Conservation (phyloP, 352 stramenopile genomes). For the Plasmopara halstedii region DNA sequence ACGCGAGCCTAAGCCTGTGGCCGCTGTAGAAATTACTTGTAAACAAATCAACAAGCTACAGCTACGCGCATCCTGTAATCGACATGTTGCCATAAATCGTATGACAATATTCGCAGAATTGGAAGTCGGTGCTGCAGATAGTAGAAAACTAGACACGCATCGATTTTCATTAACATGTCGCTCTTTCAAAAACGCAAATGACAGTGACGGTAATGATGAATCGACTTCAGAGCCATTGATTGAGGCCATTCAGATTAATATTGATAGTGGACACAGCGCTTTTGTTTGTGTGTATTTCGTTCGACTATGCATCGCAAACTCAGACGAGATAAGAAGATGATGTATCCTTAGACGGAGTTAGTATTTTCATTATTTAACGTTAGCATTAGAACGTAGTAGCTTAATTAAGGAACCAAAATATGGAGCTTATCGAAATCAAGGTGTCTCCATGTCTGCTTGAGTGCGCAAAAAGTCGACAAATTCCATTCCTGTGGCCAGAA, state of each 20-base stretch:
- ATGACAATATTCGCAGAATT: conserved; percentile 27
- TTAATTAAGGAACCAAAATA: not conserved
- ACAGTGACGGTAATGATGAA: conserved; percentile 5
- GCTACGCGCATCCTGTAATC: conserved; percentile 33
- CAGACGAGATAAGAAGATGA: conserved; percentile 12
- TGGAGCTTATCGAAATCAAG: conserved; percentile 6
- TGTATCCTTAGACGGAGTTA: not conserved
- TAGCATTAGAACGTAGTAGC: not conserved
- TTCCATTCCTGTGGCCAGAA: conserved; percentile 46
- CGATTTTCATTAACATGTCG: conserved; percentile 24
- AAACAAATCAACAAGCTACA: conserved; percentile 53
- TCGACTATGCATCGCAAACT: conserved; percentile 23
- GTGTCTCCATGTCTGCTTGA: conserved; percentile 18
- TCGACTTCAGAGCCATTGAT: conserved; percentile 2
- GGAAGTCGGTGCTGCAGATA: conserved; percentile 31
- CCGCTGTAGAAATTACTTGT: conserved; percentile 60
- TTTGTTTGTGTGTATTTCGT: conserved; percentile 69
- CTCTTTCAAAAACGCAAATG: conserved; percentile 9
- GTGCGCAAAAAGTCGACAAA: conserved; percentile 63
- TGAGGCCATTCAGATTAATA: conserved; percentile 58
- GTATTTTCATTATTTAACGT: not conserved
- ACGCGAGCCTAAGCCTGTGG: conserved; percentile 47
- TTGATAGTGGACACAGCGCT: conserved; percentile 58
- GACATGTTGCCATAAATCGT: conserved; percentile 19
- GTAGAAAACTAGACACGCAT: conserved; percentile 46